phyloP scores from a whole-genome alignment of 2,329 filamentous ascomycete species.

The Clonostachys sp. region DNA sequence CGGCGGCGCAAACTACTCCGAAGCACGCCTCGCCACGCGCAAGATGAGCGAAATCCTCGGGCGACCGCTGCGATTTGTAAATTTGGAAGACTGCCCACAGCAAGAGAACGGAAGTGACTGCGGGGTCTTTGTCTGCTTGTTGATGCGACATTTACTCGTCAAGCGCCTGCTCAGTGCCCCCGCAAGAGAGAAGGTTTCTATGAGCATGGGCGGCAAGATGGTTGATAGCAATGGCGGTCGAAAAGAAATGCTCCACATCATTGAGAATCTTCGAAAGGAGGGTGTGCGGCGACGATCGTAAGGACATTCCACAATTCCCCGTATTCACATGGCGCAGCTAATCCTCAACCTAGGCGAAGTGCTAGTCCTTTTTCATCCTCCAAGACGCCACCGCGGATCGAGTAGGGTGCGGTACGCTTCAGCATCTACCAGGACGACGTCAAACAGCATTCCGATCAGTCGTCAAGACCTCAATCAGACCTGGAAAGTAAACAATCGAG shows the following conservation, averaged over 20 bases:
- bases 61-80: conserved; percentile 67
- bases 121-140: conserved; percentile 90
- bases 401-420: conserved; percentile 27
- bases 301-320: conserved; percentile 21
- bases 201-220: conserved; percentile 84
- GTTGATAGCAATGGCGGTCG: conserved; percentile 76
- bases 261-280: conserved; percentile 82
- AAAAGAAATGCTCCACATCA: conserved; percentile 88
- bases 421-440: too few relatives aligned
- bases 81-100: conserved; percentile 80
- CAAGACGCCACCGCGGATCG: conserved; percentile 37
- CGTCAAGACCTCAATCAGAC: too few relatives aligned
- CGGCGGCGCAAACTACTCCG: conserved; percentile 66
- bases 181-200: conserved; percentile 80
- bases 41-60: conserved; percentile 68
- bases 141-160: conserved; percentile 90
- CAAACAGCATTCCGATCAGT: too few relatives aligned
- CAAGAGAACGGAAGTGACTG: conserved; percentile 93
- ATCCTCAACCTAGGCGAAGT: conserved; percentile 19
- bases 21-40: conserved; percentile 64
- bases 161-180: conserved; percentile 77
- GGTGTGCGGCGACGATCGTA: conserved; percentile 79
- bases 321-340: background rate
- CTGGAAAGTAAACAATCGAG: too few relatives aligned
- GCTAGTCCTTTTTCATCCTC: conserved; percentile 26